Conservation (phyloP, 306 rosid species). For the Glycine latifolia region DNA sequence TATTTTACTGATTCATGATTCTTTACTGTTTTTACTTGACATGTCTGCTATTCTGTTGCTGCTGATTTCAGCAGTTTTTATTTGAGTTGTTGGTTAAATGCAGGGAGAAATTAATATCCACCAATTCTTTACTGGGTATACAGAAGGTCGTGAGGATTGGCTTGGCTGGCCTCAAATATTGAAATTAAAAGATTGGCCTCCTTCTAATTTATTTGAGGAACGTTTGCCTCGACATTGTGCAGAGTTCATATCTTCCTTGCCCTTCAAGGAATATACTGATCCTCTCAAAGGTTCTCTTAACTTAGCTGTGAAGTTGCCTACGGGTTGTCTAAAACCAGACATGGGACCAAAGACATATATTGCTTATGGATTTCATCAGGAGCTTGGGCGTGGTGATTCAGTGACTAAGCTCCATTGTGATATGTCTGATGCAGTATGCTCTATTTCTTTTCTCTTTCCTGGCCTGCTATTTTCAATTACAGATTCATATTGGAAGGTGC, state of each 20-base stretch:
- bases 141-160: constrained; percentile 52
- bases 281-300: constrained; percentile 66
- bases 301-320: constrained; percentile 61
- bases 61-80: constrained; percentile 25
- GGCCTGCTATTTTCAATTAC: background rate
- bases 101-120: constrained; percentile 84
- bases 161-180: constrained; percentile 72
- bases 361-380: constrained; percentile 82
- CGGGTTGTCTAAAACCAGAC: constrained; percentile 58
- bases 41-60: background rate
- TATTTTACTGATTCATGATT: background rate
- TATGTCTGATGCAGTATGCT: constrained; percentile 90
- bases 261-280: constrained; percentile 80
- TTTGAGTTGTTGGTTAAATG: constrained; percentile 41
- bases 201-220: constrained; percentile 75
- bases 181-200: constrained; percentile 93
- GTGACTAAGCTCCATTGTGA: constrained; percentile 94
- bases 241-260: constrained; percentile 76
- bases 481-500: background rate
- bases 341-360: constrained; percentile 95
- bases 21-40: background rate
- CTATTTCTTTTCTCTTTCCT: constrained; percentile 2
- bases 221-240: constrained; percentile 86
- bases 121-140: constrained; percentile 84
- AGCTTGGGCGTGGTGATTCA: constrained; percentile 96